Base-by-base conservation (phyloP, 768 basidiomycete genomes). In the Suillus subluteus region DNA sequence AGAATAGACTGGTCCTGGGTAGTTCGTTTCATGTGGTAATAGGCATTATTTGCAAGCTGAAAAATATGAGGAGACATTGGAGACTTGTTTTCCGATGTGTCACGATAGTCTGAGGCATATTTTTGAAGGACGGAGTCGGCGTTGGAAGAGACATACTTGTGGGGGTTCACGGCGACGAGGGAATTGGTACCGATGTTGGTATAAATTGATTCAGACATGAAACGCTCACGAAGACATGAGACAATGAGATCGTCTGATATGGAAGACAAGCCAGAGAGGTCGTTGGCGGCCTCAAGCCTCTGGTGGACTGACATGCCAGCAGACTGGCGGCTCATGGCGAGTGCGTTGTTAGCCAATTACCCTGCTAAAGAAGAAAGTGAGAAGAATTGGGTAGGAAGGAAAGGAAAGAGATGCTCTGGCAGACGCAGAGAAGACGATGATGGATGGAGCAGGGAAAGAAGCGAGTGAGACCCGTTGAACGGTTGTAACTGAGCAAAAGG, bases 1-100 rank as follows among this genome's bases (percentile, higher is more conserved):
- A 98, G 77, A 23, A 99, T 85, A 58, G 90, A 87, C 79, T 98
- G 97, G 78, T 99, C 97, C 82, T 97, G 94, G 1, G 88, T 86
- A 0, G 97, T 99, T 71, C 97, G 83, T 61, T 89, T 84, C 96
- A 98, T 97, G 78, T 98, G 95, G 76, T 96, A 98, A 79, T 96
- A 98, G 6, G 94, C 90, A 79, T 93, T 91, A 72, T 95, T 91
- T 6, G 94, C 93, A 58, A 95, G 83, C 73, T 96, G 91, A 76
- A 98, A 99, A 52, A 99, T 88, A 73, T 99, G 97, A 2, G 97
- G 97, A 41, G 89, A 86, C 2, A 89, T 82, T 11, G 78, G 76
- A 62, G 83, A 81, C 76, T 87, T 89, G 71, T 86, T 84, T 61
- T 86, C 84, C 12, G 84, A 80, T 6, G 91, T 89, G 72, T 94